A percentile compares a stretch with the other conserved stretches of the same genome.
phyloP scores from a whole-genome alignment of 2,329 filamentous ascomycete genomes.

The Diplodia scrobiculata region DNA sequence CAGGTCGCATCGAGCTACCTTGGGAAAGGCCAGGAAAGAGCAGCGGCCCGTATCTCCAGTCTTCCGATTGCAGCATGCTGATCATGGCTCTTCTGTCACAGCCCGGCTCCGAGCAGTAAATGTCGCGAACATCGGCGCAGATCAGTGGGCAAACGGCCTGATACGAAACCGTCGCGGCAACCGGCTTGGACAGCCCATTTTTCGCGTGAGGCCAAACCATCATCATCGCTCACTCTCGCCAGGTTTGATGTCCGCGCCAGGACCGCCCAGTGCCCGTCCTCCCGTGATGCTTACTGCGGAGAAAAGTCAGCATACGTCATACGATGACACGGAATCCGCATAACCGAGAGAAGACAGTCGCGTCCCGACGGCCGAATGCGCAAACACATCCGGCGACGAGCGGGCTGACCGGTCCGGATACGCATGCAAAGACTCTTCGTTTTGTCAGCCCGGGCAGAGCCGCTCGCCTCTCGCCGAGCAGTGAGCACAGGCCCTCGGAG shows the following conservation, averaged over 20 bases:
- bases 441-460: not conserved
- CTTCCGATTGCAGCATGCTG: not conserved
- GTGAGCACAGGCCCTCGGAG: not conserved
- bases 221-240: not conserved
- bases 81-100: not conserved
- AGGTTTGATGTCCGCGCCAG: not conserved
- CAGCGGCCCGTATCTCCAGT: not conserved
- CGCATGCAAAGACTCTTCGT: not conserved
- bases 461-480: not conserved
- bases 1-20: not conserved
- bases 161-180: not conserved
- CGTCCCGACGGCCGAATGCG: not conserved
- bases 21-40: not conserved
- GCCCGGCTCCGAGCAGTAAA: not conserved
- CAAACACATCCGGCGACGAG: not conserved
- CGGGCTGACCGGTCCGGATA: not conserved
- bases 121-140: not conserved
- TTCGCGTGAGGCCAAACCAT: not conserved
- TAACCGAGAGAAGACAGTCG: not conserved
- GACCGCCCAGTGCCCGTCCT: not conserved
- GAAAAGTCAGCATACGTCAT: not conserved
- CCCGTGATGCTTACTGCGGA: not conserved
- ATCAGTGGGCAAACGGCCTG: not conserved
- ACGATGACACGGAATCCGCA: not conserved
- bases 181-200: not conserved